Evolutionary conservation across 2,329 filamentous ascomycete species (phyloP), one percentile per base, ranked within the genome.

Genomic region (Incumbomyces delicatus): DNA sequence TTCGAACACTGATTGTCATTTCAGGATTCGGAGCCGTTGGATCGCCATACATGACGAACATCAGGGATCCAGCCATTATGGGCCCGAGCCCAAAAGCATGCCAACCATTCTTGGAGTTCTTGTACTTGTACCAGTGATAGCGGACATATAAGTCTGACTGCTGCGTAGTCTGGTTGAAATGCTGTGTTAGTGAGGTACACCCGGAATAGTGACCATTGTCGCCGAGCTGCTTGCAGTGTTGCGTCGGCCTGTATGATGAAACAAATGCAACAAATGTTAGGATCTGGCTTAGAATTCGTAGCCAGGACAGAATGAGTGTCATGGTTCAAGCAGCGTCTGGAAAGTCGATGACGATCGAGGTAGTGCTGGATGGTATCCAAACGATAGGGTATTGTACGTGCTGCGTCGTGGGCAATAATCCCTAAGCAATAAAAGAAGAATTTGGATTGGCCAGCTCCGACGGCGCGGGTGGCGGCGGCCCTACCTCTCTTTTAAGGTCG

Each of bases 11-110:
- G 39, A 56, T n/a, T n/a, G 53, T 57, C 31, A 54, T 46, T 2
- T 30, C 22, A 10, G 41, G 41, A 37, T 45, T 46, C 2, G 49
- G 33, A 1, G 47, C 29, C 11, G 41, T 48, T 2, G 56, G 55
- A 29, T 58, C 55, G 34, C 55, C 56, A 40, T 58, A 58, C 34
- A 53, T 52, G 46, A 58, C 53, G 40, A 58, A 56, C 56, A 58
- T 58, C 11, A 57, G 46, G 11, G 56, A 44, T 27, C 55, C 56
- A 34, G 50, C 48, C 56, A 58, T 58, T 35, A 44, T 37, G 5
- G 53, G 47, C 7, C 55, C 56, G 8, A 58, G 48, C 3, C 41
- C 56, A 13, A 58, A 45, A 7, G 53, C 33, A 12, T 52, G 50
- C 56, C 56, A 58, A n/a, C 56, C 56, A 39, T 50, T 45, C 12